These are phyloP conservation scores for Amylostereum areolatum DNA, from an alignment of 1,284 basidiomycete genomes.

Conservation along the genomic window DNA sequence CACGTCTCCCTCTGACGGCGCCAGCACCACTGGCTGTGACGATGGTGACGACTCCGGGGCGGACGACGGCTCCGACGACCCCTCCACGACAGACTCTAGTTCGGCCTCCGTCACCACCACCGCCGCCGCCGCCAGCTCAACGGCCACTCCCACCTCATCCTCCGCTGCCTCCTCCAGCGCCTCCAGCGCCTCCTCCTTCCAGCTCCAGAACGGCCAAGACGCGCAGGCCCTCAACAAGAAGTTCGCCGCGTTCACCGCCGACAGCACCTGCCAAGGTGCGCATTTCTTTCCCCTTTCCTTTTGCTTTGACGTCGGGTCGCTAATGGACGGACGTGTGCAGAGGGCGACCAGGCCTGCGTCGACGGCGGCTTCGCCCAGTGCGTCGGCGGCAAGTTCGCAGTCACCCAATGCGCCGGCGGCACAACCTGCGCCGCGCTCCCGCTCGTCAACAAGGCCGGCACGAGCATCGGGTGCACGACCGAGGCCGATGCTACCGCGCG, in stretches of 20 bases:
- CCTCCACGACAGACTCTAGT: conserved; percentile 2
- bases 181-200: conserved; percentile 21
- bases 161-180: conserved; percentile 7
- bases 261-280: conserved; percentile 32
- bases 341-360: conserved; percentile 35
- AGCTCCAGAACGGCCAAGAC: conserved; percentile 25
- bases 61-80: no score
- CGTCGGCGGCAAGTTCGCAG: conserved; percentile 35
- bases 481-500: conserved; percentile 43
- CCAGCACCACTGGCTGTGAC: no score
- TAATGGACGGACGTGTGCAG: conserved; percentile 18
- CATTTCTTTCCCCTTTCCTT: not conserved
- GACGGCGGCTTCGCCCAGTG: conserved; percentile 34
- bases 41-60: no score
- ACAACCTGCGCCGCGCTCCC: conserved; percentile 50
- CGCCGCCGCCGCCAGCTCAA: conserved; percentile 8
- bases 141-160: conserved; percentile 16
- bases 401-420: conserved; percentile 33
- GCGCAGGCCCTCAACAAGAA: conserved; percentile 45
- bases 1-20: not conserved
- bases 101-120: conserved; percentile 5
- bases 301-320: no score
- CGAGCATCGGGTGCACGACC: conserved; percentile 51
- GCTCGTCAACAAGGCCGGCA: conserved; percentile 50
- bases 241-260: conserved; percentile 36